phyloP scores from a whole-genome alignment of 345 rosid genomes.

The Lepidium didymum region DNA sequence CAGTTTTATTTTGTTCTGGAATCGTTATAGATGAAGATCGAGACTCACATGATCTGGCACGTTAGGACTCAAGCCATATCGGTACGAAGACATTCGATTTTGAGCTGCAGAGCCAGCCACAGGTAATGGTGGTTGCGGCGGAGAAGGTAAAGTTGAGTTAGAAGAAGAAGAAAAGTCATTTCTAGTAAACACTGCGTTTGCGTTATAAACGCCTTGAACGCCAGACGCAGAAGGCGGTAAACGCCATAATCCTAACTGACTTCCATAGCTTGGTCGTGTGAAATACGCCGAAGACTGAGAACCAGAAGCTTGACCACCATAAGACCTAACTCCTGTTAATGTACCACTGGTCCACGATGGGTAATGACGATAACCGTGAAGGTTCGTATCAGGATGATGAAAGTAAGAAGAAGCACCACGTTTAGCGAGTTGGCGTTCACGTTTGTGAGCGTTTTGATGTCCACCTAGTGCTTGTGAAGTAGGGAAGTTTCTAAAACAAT shows the following conservation, averaged over 20 bases:
- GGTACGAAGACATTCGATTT: background rate
- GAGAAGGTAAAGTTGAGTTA: slow-evolving; percentile 8
- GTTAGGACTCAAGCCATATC: slow-evolving; percentile 13
- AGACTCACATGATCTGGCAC: slow-evolving; percentile 33
- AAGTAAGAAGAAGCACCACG: slow-evolving; percentile 28
- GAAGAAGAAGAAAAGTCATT: background rate
- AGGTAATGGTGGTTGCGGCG: background rate
- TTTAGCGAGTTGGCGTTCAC: slow-evolving; percentile 45
- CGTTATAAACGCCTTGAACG: slow-evolving; percentile 13
- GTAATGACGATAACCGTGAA: slow-evolving; percentile 14
- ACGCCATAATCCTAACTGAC: slow-evolving; percentile 15
- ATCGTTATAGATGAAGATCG: slow-evolving; percentile 31
- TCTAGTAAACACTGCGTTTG: slow-evolving; percentile 8
- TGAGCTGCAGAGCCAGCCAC: slow-evolving; percentile 11
- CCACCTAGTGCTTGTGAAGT: slow-evolving; percentile 55
- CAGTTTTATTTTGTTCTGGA: background rate
- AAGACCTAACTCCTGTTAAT: slow-evolving; percentile 1
- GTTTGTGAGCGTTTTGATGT: slow-evolving; percentile 55
- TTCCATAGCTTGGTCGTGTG: slow-evolving; percentile 14
- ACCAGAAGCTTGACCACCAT: background rate
- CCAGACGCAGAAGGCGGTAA: background rate
- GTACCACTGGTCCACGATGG: slow-evolving; percentile 16
- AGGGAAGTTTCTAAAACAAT: slow-evolving; percentile 36
- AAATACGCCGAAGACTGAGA: background rate
- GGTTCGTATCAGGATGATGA: slow-evolving; percentile 16